Base-by-base conservation (phyloP, 768 basidiomycete species). In the Kwoniella mangroviensis region DNA sequence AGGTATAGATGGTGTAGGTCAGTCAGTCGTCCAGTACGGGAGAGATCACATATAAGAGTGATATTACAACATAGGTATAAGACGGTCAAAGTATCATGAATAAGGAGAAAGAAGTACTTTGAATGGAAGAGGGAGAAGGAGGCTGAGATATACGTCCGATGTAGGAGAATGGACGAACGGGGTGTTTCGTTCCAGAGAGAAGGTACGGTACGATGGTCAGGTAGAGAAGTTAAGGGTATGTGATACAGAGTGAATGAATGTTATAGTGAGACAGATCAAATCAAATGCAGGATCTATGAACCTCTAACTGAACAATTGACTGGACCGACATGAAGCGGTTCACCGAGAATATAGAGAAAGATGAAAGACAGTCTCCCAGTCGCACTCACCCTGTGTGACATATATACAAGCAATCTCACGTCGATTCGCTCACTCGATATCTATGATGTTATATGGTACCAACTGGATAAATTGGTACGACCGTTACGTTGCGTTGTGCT, bases 151-250 rank as follows among this genome's bases (percentile, higher is more conserved):
- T 59, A 5, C 54, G 22, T 2, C 26, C 54, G 21, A 22, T 49
- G 45, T 49, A 17, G 19, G 13, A 49, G 21, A 54, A n/a, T 24
- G 53, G 9, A 54, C 21, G 53, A 24, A 24, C 53, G 53, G 53
- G 24, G 21, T 54, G 53, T 54, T 22, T 54, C 53, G 22, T 54
- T 54, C 53, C 21, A 54, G 24, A 54, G 53, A 54, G 21, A 54
- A 54, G 53, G 53, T 54, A 54, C 53, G 15, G 1, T 54, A 22
- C 19, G 24, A n/a, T 4, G 13, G 45, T 49, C 11, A 19, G 45
- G 45, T 49, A 49, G 45, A 49, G 45, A 19, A 3, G 45, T 6
- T 49, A 7, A 34, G 34, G 34, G 34, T 34, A 34, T 34, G 34
- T 34, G 34, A 34, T 34, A 34, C 34, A 13, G 45, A 49, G 10